Evolutionary conservation across 768 basidiomycete species (phyloP).

Genomic region (Leccinum imitatum): DNA sequence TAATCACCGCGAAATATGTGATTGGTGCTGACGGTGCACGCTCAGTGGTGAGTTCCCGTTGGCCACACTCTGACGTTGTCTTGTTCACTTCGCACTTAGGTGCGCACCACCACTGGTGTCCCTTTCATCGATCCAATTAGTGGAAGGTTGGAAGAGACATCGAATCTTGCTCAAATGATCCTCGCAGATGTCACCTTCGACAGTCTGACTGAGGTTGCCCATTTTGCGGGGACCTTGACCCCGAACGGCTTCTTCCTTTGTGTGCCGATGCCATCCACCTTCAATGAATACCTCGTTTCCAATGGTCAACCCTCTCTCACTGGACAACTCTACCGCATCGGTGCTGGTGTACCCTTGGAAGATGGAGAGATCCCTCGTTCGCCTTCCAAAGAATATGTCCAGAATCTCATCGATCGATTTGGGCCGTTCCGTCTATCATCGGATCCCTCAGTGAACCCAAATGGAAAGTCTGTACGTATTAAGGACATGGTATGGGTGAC

Average conservation of each 20-base stretch:
- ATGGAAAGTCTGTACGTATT: slow-evolving; percentile 33
- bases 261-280: not conserved
- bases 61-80: not conserved
- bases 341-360: not conserved
- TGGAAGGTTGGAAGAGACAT: not conserved
- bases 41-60: not conserved
- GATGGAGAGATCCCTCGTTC: slow-evolving; percentile 13
- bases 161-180: not conserved
- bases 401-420: slow-evolving; percentile 41
- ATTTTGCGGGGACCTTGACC: slow-evolving; percentile 10
- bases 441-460: slow-evolving; percentile 36
- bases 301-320: not conserved
- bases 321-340: not conserved
- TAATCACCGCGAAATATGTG: not conserved
- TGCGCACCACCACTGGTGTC: not conserved
- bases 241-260: slow-evolving; percentile 15
- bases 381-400: slow-evolving; percentile 44
- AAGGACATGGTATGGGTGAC: slow-evolving; percentile 45
- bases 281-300: not conserved
- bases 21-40: not conserved
- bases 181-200: not conserved
- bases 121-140: not conserved
- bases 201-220: not conserved
- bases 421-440: slow-evolving; percentile 39
- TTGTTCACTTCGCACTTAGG: not conserved